Percentiles rank a stretch among this genome's conserved stretches.
phyloP scores from a whole-genome alignment of 1,139 yeast species.

The Lodderomyces pseudojiufengensis region DNA sequence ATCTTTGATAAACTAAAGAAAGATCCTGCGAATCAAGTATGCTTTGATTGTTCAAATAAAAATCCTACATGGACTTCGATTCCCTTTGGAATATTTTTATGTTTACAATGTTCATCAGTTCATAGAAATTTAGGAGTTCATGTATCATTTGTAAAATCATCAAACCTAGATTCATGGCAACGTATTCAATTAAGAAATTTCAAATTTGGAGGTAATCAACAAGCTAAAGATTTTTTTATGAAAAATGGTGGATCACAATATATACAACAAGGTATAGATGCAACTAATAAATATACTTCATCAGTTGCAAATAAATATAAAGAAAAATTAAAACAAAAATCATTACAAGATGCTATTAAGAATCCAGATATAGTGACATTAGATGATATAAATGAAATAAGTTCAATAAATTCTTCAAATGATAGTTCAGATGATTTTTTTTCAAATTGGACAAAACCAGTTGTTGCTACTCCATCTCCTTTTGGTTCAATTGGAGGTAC shows the following conservation, averaged over 20 bases:
- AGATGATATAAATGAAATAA: constrained; percentile 48
- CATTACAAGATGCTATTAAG: constrained; percentile 59
- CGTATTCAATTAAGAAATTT: constrained; percentile 82
- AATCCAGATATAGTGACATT: constrained; percentile 67
- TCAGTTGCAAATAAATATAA: constrained; percentile 75
- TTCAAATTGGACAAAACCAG: constrained; percentile 84
- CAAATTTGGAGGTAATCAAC: constrained; percentile 89
- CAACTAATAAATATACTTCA: constrained; percentile 76
- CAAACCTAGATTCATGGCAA: constrained; percentile 89
- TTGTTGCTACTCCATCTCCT: constrained; percentile 52
- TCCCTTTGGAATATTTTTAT: constrained; percentile 46
- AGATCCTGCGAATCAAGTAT: constrained; percentile 72
- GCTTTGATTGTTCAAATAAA: constrained; percentile 60
- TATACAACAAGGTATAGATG: constrained; percentile 53
- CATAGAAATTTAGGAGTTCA: constrained; percentile 51
- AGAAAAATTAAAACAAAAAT: constrained; percentile 69
- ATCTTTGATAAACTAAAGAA: constrained; percentile 58
- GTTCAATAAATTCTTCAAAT: constrained; percentile 25
- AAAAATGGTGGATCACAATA: constrained; percentile 82
- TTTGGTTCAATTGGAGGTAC: constrained; percentile 48
- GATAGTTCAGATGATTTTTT: constrained; percentile 77
- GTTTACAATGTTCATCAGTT: constrained; percentile 48
- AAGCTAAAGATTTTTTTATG: constrained; percentile 75
- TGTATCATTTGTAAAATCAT: constrained; percentile 69
- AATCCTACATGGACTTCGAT: constrained; percentile 53